Evolutionary conservation across 257 asterid genomes (phyloP).

Genomic region (Solanum peruvianum): DNA sequence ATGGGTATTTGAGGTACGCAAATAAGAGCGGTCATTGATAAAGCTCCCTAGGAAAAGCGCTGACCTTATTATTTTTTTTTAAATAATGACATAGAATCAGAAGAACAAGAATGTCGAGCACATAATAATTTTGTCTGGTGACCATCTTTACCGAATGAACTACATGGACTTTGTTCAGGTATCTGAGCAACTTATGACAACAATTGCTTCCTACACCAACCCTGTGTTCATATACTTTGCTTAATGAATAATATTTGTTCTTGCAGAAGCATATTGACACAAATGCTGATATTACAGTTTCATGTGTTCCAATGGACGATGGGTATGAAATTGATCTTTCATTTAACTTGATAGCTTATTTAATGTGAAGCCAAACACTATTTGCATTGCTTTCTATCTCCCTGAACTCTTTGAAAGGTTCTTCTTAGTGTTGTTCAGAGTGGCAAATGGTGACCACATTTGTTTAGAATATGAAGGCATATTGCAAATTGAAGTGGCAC

Average conservation of each 20-base stretch:
- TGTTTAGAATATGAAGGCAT: neutral
- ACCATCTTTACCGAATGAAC: slow-evolving; percentile 95
- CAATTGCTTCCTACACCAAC: neutral
- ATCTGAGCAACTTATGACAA: slow-evolving; percentile 2
- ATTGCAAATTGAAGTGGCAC: neutral
- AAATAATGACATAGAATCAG: slow-evolving; percentile 44
- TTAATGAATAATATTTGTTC: neutral
- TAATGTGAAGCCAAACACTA: neutral
- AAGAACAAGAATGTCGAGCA: slow-evolving; percentile 66
- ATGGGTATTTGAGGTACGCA: slow-evolving; percentile 90
- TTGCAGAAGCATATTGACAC: slow-evolving; percentile 87
- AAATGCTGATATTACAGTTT: slow-evolving; percentile 86
- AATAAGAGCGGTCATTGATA: neutral
- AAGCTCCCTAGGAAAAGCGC: neutral
- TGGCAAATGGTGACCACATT: neutral
- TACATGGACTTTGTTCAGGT: slow-evolving; percentile 98
- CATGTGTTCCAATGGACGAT: slow-evolving; percentile 91
- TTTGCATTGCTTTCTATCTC: neutral
- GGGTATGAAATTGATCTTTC: slow-evolving; percentile 30
- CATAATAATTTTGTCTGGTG: slow-evolving; percentile 83
- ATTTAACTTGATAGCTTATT: neutral
- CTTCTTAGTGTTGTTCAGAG: neutral
- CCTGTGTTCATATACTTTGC: neutral
- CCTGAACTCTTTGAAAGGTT: neutral
- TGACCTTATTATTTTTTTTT: neutral